phyloP scores from a whole-genome alignment of 2,329 filamentous ascomycete species.

The Microcyclospora tardicrescens region DNA sequence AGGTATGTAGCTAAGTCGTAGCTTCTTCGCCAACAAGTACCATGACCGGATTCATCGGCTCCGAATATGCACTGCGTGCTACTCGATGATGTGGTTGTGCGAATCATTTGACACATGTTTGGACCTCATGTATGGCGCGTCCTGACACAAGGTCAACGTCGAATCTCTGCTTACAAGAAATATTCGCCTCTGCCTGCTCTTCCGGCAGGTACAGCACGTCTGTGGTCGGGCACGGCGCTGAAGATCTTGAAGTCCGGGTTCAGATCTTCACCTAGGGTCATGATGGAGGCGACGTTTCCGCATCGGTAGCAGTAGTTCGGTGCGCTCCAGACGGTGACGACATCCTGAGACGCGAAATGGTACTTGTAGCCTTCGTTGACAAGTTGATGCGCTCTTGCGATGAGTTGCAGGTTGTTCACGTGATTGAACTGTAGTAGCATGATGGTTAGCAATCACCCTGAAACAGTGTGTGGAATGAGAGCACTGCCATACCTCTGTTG shows the following conservation, averaged over 20 bases:
- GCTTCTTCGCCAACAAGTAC: no score
- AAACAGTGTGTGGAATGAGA: background rate
- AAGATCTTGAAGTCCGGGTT: constrained; percentile 89
- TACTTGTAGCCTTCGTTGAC: constrained; percentile 78
- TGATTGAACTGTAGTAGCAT: constrained; percentile 48
- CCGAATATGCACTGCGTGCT: no score
- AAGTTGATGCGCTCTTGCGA: constrained; percentile 60
- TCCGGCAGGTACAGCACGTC: constrained; percentile 63
- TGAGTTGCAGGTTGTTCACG: constrained; percentile 58
- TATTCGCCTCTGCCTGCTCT: constrained; percentile 38
- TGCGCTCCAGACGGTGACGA: constrained; percentile 77
- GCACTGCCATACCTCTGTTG: constrained; percentile 41
- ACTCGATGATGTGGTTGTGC: no score
- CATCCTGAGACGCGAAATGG: constrained; percentile 88
- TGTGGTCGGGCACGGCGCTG: constrained; percentile 74
- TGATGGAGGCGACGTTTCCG: constrained; percentile 78
- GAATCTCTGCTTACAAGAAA: constrained; percentile 29
- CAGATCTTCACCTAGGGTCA: constrained; percentile 75
- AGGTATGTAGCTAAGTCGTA: no score
- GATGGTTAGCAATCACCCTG: background rate
- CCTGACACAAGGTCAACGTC: background rate
- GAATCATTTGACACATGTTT: no score
- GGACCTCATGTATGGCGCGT: background rate
- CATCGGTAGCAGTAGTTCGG: constrained; percentile 96
- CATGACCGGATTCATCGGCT: no score